phyloP scores from a whole-genome alignment of 2,329 filamentous ascomycete species.

The Neoscytalidium dimidiatum region DNA sequence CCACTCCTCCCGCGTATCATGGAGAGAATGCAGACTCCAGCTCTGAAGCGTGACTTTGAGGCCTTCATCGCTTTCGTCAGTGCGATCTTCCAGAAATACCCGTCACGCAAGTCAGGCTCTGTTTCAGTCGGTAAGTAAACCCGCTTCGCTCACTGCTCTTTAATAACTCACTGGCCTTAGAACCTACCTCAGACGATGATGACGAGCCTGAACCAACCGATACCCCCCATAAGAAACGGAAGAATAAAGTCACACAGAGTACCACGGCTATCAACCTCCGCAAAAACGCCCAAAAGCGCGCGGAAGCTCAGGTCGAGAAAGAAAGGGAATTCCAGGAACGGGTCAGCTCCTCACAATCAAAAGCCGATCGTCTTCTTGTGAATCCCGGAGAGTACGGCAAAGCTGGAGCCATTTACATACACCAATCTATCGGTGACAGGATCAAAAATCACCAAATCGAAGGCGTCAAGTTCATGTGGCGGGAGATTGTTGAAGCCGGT shows the following conservation, averaged over 20 bases:
- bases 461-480: constrained; percentile 87
- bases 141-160: background rate
- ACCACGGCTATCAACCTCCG: constrained; percentile 42
- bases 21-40: background rate
- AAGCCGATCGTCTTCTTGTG: constrained; percentile 54
- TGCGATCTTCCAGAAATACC: background rate
- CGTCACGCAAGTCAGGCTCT: background rate
- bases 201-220: constrained; percentile 7
- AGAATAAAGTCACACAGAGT: constrained; percentile 49
- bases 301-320: constrained; percentile 48
- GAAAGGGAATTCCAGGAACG: constrained; percentile 15
- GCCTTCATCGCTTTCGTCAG: background rate
- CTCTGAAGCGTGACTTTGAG: background rate
- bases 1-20: background rate
- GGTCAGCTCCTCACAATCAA: background rate
- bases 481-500: constrained; percentile 67
- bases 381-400: constrained; percentile 66
- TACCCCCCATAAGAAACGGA: constrained; percentile 50
- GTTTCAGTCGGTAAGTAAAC: background rate
- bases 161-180: background rate
- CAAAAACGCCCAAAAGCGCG: constrained; percentile 56
- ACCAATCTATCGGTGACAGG: constrained; percentile 60
- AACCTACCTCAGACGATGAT: background rate
- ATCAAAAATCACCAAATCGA: constrained; percentile 81
- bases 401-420: constrained; percentile 64